A percentile compares a stretch with the other conserved stretches of the same genome.
These are phyloP conservation scores for Moesziomyces antarcticus DNA, from an alignment of 1,284 basidiomycete genomes.

Conservation along the genomic window DNA sequence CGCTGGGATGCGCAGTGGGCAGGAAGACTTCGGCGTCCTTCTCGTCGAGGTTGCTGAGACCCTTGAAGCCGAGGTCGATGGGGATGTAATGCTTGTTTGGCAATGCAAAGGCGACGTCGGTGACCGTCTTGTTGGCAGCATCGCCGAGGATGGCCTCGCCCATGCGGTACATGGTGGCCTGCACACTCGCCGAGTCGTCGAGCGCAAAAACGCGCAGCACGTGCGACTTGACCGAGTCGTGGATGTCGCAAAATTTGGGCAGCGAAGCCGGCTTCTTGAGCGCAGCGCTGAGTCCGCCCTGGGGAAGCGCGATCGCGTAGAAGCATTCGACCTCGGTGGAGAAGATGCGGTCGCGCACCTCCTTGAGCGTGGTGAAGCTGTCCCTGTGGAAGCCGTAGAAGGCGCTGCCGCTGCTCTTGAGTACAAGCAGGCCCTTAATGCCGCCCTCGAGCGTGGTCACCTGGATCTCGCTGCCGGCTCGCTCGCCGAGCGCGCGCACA, in stretches of 20 bases:
- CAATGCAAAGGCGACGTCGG: slow-evolving; percentile 78
- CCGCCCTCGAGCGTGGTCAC: slow-evolving; percentile 47
- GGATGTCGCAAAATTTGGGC: slow-evolving; percentile 68
- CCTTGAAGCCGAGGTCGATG: slow-evolving; percentile 59
- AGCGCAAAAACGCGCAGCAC: slow-evolving; percentile 85
- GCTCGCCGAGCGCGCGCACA: slow-evolving; percentile 74
- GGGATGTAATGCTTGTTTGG: slow-evolving; percentile 77
- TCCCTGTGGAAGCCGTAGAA: slow-evolving; percentile 86
- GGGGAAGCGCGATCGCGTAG: slow-evolving; percentile 45
- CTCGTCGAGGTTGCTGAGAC: slow-evolving; percentile 56
- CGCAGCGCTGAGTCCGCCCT: slow-evolving; percentile 36
- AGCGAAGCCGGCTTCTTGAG: slow-evolving; percentile 63
- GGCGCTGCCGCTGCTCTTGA: slow-evolving; percentile 88
- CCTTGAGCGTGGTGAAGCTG: slow-evolving; percentile 83
- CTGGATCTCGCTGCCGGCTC: slow-evolving; percentile 69
- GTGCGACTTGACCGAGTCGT: slow-evolving; percentile 73
- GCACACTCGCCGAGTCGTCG: slow-evolving; percentile 90
- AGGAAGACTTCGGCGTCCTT: slow-evolving; percentile 62
- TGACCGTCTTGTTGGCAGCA: slow-evolving; percentile 73
- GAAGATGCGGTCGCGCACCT: slow-evolving; percentile 64
- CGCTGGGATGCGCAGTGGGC: slow-evolving; percentile 58
- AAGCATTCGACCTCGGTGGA: slow-evolving; percentile 62
- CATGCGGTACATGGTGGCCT: slow-evolving; percentile 93
- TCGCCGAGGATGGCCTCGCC: slow-evolving; percentile 74
- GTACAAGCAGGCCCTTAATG: slow-evolving; percentile 71